These are phyloP conservation scores for Phaeophleospora eucalypticola DNA, from an alignment of 2,329 filamentous ascomycete genomes.

Conservation along the genomic window DNA sequence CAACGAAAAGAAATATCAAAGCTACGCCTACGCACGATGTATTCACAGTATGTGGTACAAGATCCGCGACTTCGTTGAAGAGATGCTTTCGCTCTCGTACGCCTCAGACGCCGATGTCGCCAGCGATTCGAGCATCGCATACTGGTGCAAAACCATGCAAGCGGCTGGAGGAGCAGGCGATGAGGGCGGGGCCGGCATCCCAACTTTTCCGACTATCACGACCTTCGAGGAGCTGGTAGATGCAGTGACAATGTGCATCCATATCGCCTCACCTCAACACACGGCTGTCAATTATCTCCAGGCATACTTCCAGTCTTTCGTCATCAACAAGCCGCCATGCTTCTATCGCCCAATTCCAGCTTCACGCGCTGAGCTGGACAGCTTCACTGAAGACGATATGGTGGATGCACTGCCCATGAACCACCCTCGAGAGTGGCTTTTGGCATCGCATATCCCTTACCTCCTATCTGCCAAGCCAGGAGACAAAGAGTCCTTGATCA, in stretches of 20 bases:
- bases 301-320: constrained; percentile 49
- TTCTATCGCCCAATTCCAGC: constrained; percentile 35
- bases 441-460: constrained; percentile 45
- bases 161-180: constrained; percentile 7
- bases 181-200: constrained; percentile 37
- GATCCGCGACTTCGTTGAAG: constrained; percentile 41
- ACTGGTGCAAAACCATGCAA: constrained; percentile 42
- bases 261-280: constrained; percentile 50
- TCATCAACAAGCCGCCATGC: constrained; percentile 42
- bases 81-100: constrained; percentile 15
- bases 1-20: constrained; percentile 40
- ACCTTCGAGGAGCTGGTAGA: constrained; percentile 43
- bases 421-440: constrained; percentile 43
- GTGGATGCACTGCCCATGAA: constrained; percentile 42
- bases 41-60: constrained; percentile 44
- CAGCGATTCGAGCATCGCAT: constrained; percentile 34
- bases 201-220: constrained; percentile 42
- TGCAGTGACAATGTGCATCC: constrained; percentile 51
- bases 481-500: constrained; percentile 17
- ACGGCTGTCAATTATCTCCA: constrained; percentile 52
- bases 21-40: constrained; percentile 49
- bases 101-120: constrained; percentile 25
- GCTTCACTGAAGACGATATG: constrained; percentile 32
- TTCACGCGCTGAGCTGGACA: constrained; percentile 12
- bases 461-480: constrained; percentile 26